These are phyloP conservation scores for Psilocybe azurescens DNA, from an alignment of 768 basidiomycete genomes.

Conservation along the genomic window DNA sequence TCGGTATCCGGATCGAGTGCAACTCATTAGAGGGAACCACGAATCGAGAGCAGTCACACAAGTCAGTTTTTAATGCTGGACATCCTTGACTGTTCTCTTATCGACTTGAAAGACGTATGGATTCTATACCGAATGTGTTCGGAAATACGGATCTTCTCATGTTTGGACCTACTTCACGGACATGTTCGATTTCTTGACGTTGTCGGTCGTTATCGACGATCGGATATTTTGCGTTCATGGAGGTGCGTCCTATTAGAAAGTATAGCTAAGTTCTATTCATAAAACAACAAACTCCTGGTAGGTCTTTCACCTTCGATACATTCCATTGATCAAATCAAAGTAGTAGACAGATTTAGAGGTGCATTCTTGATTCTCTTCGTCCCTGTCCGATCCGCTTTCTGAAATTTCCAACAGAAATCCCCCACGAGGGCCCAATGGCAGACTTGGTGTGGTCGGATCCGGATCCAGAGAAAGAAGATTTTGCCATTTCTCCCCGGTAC, in stretches of 20 bases:
- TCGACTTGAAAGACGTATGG: constrained; percentile 82
- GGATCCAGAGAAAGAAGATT: constrained; percentile 98
- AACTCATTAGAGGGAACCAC: constrained; percentile 97
- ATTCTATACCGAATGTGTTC: constrained; percentile 97
- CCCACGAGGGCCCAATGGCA: constrained; percentile 99
- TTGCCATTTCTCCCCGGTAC: constrained; percentile 97
- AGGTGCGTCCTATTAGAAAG: constrained; percentile 52
- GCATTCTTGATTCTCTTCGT: constrained; percentile 22
- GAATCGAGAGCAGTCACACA: constrained; percentile 98
- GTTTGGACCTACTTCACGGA: constrained; percentile 99
- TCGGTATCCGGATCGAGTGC: constrained; percentile 95
- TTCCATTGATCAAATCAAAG: constrained; percentile 99
- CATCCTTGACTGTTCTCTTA: constrained; percentile 28
- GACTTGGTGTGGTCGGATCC: constrained; percentile 99
- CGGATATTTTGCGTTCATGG: constrained; percentile 99
- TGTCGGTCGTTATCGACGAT: constrained; percentile 98
- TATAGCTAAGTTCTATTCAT: background rate
- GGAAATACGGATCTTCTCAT: constrained; percentile 94
- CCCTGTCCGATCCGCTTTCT: constrained; percentile 19
- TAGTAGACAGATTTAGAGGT: constrained; percentile 98
- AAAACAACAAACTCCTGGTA: constrained; percentile 33
- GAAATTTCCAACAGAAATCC: constrained; percentile 75
- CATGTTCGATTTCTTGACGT: constrained; percentile 99
- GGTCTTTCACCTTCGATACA: constrained; percentile 98
- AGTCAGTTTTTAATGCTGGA: constrained; percentile 53